Conservation (phyloP, 495 filamentous ascomycete genomes). For the Xylaria curta region DNA sequence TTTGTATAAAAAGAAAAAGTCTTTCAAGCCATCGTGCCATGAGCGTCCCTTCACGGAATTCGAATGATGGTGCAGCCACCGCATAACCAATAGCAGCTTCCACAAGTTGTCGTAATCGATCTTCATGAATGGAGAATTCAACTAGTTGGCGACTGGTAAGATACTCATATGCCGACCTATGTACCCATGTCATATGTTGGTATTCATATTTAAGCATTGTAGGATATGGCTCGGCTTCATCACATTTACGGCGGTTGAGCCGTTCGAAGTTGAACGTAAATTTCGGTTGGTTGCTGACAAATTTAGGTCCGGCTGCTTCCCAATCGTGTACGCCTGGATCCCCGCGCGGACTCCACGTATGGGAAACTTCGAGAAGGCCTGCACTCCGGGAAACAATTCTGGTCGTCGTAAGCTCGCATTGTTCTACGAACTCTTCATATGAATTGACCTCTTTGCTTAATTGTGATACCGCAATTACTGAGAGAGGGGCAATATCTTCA, state of each 20-base stretch:
- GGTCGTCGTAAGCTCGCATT: not conserved
- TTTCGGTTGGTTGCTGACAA: not conserved
- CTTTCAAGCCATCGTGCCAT: no score
- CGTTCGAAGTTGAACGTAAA: not conserved
- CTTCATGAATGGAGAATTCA: no score
- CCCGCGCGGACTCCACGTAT: no score
- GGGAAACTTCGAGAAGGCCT: conserved; percentile 11
- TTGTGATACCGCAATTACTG: not conserved
- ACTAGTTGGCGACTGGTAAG: not conserved
- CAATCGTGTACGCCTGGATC: no score
- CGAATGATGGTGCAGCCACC: not conserved
- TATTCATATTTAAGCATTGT: not conserved
- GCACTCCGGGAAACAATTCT: not conserved
- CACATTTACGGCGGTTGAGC: not conserved
- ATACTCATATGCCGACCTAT: conserved; percentile 13
- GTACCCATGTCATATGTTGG: not conserved
- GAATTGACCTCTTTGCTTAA: not conserved
- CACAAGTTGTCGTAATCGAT: no score
- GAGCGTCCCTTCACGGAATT: not conserved
- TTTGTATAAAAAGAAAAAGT: no score
- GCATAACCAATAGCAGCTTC: not conserved
- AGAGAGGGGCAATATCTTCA: not conserved
- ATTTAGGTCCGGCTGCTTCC: not conserved
- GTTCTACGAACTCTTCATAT: not conserved
- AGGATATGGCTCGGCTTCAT: not conserved